These are phyloP conservation scores for Nasturtium officinale DNA, from an alignment of 345 rosid genomes.

Conservation along the genomic window DNA sequence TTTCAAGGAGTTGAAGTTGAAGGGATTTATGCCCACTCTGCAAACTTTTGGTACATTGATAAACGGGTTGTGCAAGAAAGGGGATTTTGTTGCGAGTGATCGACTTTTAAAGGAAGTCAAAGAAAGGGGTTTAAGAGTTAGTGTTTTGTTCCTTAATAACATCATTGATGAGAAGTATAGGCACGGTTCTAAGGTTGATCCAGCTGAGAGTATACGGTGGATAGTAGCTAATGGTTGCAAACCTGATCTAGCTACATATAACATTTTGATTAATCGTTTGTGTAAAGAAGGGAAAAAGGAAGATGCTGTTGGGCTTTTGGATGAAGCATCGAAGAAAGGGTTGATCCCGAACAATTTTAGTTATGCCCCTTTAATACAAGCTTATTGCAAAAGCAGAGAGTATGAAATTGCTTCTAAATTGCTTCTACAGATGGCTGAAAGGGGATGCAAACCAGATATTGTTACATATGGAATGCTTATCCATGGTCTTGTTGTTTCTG, in stretches of 20 bases:
- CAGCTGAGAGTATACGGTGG: slow-evolving; percentile 50
- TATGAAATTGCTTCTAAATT: slow-evolving; percentile 56
- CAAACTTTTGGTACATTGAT: slow-evolving; percentile 69
- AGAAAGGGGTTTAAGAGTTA: slow-evolving; percentile 56
- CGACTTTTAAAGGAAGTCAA: slow-evolving; percentile 67
- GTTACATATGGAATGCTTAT: slow-evolving; percentile 74
- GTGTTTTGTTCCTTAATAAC: slow-evolving; percentile 54
- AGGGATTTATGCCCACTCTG: slow-evolving; percentile 70
- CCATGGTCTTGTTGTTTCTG: slow-evolving; percentile 68
- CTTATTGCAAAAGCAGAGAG: slow-evolving; percentile 54
- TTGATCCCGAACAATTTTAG: slow-evolving; percentile 52
- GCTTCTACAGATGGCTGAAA: slow-evolving; percentile 68
- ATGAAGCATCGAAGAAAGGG: slow-evolving; percentile 59
- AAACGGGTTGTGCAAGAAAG: slow-evolving; percentile 62
- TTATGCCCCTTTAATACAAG: slow-evolving; percentile 66
- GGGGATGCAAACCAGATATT: slow-evolving; percentile 71
- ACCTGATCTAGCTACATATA: slow-evolving; percentile 73
- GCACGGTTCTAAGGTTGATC: slow-evolving; percentile 51
- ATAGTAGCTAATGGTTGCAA: slow-evolving; percentile 57
- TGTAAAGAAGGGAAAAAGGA: slow-evolving; percentile 58
- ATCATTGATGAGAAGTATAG: slow-evolving; percentile 61
- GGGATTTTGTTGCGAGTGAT: slow-evolving; percentile 58
- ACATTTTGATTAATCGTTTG: slow-evolving; percentile 57
- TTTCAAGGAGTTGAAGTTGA: slow-evolving; percentile 61
- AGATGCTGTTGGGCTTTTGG: slow-evolving; percentile 63